Evolutionary conservation across 306 rosid species (phyloP).

Genomic region (Lablab purpureus): DNA sequence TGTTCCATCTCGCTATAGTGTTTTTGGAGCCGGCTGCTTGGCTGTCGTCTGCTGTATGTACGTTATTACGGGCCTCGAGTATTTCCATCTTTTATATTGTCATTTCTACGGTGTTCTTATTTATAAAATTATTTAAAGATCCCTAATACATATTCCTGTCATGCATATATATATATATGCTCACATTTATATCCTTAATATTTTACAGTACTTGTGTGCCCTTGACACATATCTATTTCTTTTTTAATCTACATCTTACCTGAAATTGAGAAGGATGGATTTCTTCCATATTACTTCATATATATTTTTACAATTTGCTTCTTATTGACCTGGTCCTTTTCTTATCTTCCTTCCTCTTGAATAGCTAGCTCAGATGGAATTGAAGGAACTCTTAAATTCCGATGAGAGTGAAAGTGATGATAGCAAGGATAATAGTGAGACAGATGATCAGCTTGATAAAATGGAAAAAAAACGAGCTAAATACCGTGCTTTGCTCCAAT

Average conservation of each 20-base stretch:
- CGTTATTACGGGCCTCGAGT: background rate
- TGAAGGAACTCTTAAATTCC: conserved; percentile 78
- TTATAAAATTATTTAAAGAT: background rate
- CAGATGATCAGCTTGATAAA: conserved; percentile 55
- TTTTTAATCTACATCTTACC: background rate
- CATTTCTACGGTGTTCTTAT: conserved; percentile 7
- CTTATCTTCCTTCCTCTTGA: conserved; percentile 33
- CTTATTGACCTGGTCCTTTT: conserved; percentile 37
- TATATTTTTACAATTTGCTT: conserved; percentile 17
- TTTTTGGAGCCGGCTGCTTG: too few relatives aligned
- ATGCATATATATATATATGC: background rate
- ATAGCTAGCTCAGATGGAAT: conserved; percentile 77
- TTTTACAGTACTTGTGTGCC: conserved; percentile 1
- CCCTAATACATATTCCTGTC: background rate
- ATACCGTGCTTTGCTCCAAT: conserved; percentile 68
- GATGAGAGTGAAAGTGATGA: conserved; percentile 76
- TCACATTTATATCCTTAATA: conserved; percentile 11
- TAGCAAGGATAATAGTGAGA: conserved; percentile 52
- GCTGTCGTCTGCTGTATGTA: background rate
- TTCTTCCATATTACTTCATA: conserved; percentile 13
- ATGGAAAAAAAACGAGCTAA: conserved; percentile 56
- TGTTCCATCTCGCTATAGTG: too few relatives aligned
- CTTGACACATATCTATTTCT: background rate
- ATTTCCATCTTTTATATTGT: conserved; percentile 26
- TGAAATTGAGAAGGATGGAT: conserved; percentile 11